Evolutionary conservation across 495 filamentous ascomycete genomes (phyloP).

Genomic region (Xylaria sp.): DNA sequence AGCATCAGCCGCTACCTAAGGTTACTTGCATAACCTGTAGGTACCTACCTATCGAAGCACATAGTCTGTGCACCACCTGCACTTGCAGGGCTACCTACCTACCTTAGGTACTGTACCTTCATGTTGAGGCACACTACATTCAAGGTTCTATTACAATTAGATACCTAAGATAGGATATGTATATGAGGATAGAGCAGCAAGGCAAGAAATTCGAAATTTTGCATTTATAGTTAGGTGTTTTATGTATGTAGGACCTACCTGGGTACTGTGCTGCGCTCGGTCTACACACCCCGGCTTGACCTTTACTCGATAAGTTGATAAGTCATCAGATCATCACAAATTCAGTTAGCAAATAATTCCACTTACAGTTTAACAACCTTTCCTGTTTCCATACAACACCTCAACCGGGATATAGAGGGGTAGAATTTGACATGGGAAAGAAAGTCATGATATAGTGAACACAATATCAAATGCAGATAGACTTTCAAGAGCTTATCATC

Average conservation of each 20-base stretch:
- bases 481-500: neutral
- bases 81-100: neutral
- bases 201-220: neutral
- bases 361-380: neutral
- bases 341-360: neutral
- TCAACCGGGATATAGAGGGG: neutral
- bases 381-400: neutral
- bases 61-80: neutral
- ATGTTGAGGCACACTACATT: neutral
- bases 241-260: too few species aligned
- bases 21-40: too few species aligned
- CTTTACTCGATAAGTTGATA: neutral
- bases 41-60: too few species aligned
- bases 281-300: neutral
- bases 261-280: neutral
- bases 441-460: neutral
- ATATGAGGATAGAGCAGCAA: neutral
- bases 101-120: neutral
- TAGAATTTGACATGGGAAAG: too few species aligned
- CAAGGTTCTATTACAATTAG: too few species aligned
- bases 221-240: neutral
- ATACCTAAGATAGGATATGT: neutral
- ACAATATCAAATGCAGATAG: neutral
- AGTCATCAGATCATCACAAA: neutral
- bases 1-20: too few species aligned